Evolutionary conservation across 2,329 filamentous ascomycete genomes (phyloP), one percentile per base, ranked within the genome.

Genomic region (Clathrospora elynae): DNA sequence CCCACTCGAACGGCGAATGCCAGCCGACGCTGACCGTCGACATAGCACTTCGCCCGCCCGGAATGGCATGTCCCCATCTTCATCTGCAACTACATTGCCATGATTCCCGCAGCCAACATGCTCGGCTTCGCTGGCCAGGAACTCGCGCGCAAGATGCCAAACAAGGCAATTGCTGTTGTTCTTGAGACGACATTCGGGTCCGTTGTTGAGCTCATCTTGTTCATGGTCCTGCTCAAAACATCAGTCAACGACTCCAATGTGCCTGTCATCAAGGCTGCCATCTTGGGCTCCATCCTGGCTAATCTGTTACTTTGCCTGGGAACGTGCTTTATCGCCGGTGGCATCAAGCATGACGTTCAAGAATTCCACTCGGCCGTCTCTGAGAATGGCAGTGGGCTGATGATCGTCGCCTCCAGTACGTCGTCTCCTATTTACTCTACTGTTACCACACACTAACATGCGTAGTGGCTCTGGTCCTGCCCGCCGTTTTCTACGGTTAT

Each of bases 251-350:
- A 69, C 13, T 58, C 66, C 8, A 72, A 72, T n/a, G 63, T 86
- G 46, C 76, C 79, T n/a, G 87, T 93, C 55, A 88, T 95, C 57
- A 83, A 89, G 62, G 88, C 88, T 38, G 89, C 90, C 17, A 91
- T 95, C 41, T 73, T 95, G 0, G 89, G 90, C 23, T 92, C 88
- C 0, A 87, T 95, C 30, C 70, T 95, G 22, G 88, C 90, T 9
- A 95, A 90, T 20, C 80, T 93, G 72, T 72, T 95, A 30, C 76
- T 95, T 1, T 95, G 89, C 56, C 71, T 95, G 17, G 90, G 90
- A 0, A 62, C 85, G 37, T 93, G 88, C 66, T 95, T 95, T 74
- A 82, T 92, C 49, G 79, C 84, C 14, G 88, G 88, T 26, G 89
- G 90, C 6, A 53, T 92, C 23, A 75, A 77, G 39, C 81, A 84